Base-by-base conservation (phyloP, 169 alveolate genomes). In the Plasmodium yoelii region DNA sequence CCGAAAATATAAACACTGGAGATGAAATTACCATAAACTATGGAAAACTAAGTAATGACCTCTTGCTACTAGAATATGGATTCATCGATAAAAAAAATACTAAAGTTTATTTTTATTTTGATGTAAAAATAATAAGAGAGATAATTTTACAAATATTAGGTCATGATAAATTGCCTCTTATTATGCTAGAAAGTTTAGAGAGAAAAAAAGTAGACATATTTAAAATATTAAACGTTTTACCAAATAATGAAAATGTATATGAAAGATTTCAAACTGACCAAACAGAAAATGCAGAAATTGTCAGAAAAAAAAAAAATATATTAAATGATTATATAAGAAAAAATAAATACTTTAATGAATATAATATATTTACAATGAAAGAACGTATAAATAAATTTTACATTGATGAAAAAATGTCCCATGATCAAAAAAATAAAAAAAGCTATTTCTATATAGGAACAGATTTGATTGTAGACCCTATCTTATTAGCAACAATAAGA, bases 311-410 rank as follows among this genome's bases (percentile, higher is more conserved):
- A 67, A 82, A 68, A 46, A 57, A 82, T 67, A 69, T 82, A 55
- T 59, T 82, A 67, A 82, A 82, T 60, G 90, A 82, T 44, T 82
- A 82, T 56, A 18, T 82, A 47, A 49, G 90, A 2, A 82, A 82
- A 82, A 82, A 82, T 69, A 82, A 56, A 67, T 82, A 82, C 22
- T 68, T 82, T 47, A 65, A 82, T 53, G 90, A 82, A 60, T 82
- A 82, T 60, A 82, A 82, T 46, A 82, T 82, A 57, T 82, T 82
- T 82, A 82, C 82, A 19, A 67, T 82, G 86, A 82, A 82, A 82
- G 90, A 82, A 44, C 82, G 84, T 26, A 82, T 82, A 44, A 82
- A 82, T 71, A 67, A 65, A 82, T 82, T 82, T 28, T 68, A 47
- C 34, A 68, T 82, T 60, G 84, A 82, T 19, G 90, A 82, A 82